phyloP scores from a whole-genome alignment of 345 rosid species.

The Noccaea bulbosa region DNA sequence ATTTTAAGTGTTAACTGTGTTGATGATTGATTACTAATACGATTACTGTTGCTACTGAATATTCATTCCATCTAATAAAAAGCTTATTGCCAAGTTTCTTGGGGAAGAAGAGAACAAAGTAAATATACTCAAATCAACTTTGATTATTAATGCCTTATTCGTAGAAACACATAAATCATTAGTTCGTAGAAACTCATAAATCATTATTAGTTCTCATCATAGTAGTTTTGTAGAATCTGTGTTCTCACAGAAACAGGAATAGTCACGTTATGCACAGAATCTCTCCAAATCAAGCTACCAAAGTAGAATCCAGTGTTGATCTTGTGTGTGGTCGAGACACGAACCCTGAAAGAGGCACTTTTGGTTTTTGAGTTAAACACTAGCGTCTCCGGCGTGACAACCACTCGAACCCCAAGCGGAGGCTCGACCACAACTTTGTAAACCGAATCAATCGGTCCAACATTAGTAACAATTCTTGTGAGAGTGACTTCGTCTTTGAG shows the following conservation, averaged over 20 bases:
- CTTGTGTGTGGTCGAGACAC: conserved; percentile 39
- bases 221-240: conserved; percentile 38
- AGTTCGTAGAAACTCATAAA: conserved; percentile 9
- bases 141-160: not conserved
- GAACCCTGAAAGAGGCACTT: conserved; percentile 38
- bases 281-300: conserved; percentile 52
- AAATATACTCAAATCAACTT: not conserved
- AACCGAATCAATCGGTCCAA: conserved; percentile 45
- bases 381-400: conserved; percentile 38
- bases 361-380: conserved; percentile 38
- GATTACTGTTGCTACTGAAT: not conserved
- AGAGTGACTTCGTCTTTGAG: conserved; percentile 32
- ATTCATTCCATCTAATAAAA: not conserved
- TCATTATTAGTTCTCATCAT: conserved; percentile 37
- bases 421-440: conserved; percentile 44
- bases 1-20: not conserved
- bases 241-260: conserved; percentile 56
- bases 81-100: not conserved
- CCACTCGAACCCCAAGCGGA: conserved; percentile 42
- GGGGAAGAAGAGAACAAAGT: not conserved
- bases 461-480: conserved; percentile 56
- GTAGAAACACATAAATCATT: not conserved
- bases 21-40: not conserved
- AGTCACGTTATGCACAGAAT: conserved; percentile 42
- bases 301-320: conserved; percentile 52